Conservation (phyloP, 2,329 filamentous ascomycete species). For the Penicillium sp. region DNA sequence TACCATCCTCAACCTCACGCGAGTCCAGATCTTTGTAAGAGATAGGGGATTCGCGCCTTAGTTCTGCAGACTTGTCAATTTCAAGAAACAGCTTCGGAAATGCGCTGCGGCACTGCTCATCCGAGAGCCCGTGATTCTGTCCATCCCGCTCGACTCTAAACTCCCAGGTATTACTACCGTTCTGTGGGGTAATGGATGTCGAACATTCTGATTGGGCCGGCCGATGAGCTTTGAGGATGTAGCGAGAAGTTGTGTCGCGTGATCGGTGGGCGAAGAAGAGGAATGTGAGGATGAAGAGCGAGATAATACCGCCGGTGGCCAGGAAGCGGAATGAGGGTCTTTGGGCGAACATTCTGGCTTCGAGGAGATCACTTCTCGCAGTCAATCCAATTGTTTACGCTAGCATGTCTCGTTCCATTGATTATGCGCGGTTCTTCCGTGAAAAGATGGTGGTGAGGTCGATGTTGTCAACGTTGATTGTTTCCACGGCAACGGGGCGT, state of each 20-base stretch:
- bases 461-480: slow-evolving; percentile 14
- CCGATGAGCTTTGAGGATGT: slow-evolving; percentile 20
- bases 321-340: slow-evolving; percentile 28
- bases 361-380: background rate
- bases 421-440: background rate
- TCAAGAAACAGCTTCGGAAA: slow-evolving; percentile 41
- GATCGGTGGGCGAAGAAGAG: slow-evolving; percentile 21
- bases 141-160: slow-evolving; percentile 33
- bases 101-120: slow-evolving; percentile 37
- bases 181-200: slow-evolving; percentile 1
- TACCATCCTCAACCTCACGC: slow-evolving; percentile 30
- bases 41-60: slow-evolving; percentile 23
- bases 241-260: slow-evolving; percentile 17
- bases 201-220: slow-evolving; percentile 2
- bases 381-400: background rate
- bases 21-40: slow-evolving; percentile 35
- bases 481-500: slow-evolving; percentile 26
- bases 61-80: slow-evolving; percentile 30
- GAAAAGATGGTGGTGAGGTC: background rate
- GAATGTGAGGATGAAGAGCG: slow-evolving; percentile 28
- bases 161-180: slow-evolving; percentile 25
- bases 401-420: background rate
- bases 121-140: slow-evolving; percentile 35
- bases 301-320: slow-evolving; percentile 25
- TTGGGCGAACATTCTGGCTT: slow-evolving; percentile 19